Evolutionary conservation across 139 green algal genomes (phyloP).

Genomic region (Dunaliella sp.): DNA sequence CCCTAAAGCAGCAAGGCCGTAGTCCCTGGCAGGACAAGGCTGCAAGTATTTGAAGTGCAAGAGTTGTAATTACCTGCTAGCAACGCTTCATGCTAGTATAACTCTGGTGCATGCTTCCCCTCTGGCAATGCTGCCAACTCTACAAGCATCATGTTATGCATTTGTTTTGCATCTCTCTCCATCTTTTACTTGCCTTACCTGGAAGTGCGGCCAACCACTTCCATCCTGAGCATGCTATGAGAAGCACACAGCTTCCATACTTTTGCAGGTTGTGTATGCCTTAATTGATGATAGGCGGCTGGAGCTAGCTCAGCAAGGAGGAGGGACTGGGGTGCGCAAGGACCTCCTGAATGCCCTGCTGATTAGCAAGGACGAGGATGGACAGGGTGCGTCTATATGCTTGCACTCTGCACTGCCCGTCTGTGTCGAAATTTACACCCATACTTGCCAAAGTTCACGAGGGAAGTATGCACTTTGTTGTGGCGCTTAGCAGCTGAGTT

Average conservation of each 20-base stretch:
- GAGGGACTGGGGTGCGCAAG: neutral
- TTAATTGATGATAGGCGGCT: neutral
- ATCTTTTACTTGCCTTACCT: neutral
- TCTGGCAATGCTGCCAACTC: neutral
- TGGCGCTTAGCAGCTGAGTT: too few relatives aligned
- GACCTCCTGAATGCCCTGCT: constrained; percentile 76
- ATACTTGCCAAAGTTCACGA: too few relatives aligned
- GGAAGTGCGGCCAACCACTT: neutral
- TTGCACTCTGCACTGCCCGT: too few relatives aligned
- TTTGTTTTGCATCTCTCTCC: neutral
- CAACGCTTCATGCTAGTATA: too few relatives aligned
- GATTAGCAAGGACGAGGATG: constrained; percentile 55
- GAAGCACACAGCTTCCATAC: too few relatives aligned
- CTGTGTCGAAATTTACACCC: too few relatives aligned
- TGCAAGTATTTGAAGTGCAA: too few relatives aligned
- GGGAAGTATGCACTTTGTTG: too few relatives aligned
- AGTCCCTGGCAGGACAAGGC: too few relatives aligned
- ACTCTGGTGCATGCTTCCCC: too few relatives aligned
- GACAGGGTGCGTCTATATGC: constrained; percentile 14
- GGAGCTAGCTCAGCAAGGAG: neutral
- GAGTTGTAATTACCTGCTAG: too few relatives aligned
- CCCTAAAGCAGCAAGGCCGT: too few relatives aligned
- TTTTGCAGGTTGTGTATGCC: neutral
- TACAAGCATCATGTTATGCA: neutral
- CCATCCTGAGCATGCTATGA: neutral